These are phyloP conservation scores for Trichoderma sp. DNA, from an alignment of 2,329 filamentous ascomycete genomes.

Conservation along the genomic window DNA sequence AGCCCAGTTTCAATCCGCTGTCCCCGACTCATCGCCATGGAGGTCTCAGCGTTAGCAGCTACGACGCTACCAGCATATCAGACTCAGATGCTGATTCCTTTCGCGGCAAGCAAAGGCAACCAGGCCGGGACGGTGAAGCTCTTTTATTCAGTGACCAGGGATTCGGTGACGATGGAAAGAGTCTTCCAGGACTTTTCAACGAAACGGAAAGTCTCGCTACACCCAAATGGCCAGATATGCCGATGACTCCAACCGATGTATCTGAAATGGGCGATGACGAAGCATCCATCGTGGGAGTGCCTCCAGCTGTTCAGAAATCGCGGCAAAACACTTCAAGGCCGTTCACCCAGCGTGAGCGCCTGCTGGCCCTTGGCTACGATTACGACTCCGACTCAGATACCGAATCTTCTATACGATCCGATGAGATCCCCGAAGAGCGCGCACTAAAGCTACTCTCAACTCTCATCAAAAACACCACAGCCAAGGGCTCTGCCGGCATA, in stretches of 20 bases:
- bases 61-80: slow-evolving; percentile 20
- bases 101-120: slow-evolving; percentile 21
- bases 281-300: slow-evolving; percentile 3
- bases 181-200: slow-evolving; percentile 37
- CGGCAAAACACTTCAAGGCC: background rate
- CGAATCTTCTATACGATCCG: slow-evolving; percentile 1
- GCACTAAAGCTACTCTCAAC: background rate
- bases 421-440: slow-evolving; percentile 19
- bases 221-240: background rate
- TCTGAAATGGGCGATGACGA: slow-evolving; percentile 17
- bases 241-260: background rate
- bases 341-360: slow-evolving; percentile 27
- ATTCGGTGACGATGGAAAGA: slow-evolving; percentile 36
- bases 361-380: slow-evolving; percentile 29
- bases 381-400: slow-evolving; percentile 29
- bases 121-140: slow-evolving; percentile 38
- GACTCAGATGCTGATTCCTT: slow-evolving; percentile 39
- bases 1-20: background rate
- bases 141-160: slow-evolving; percentile 40
- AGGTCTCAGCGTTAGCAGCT: slow-evolving; percentile 13
- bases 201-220: background rate
- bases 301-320: background rate
- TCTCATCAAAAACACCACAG: background rate
- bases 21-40: background rate
- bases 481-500: background rate